These are phyloP conservation scores for Penicillium canescens DNA, from an alignment of 495 filamentous ascomycete genomes.

Conservation along the genomic window DNA sequence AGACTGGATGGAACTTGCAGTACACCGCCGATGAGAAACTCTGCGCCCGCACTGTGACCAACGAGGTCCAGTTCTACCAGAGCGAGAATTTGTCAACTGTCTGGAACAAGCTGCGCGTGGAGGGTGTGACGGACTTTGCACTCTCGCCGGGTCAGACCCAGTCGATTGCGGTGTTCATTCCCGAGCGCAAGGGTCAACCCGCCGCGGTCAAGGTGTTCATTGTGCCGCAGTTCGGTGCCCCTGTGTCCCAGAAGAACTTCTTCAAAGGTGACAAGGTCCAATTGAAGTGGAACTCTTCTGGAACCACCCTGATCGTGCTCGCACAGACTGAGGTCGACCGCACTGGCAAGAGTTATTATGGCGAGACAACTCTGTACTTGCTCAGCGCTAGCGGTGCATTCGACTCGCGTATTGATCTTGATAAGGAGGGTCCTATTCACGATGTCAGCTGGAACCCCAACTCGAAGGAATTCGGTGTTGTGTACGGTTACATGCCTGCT, in stretches of 20 bases:
- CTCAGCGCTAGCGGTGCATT: slow-evolving; percentile 89
- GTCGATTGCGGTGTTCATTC: slow-evolving; percentile 89
- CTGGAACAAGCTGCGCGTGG: slow-evolving; percentile 92
- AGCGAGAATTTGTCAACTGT: slow-evolving; percentile 79
- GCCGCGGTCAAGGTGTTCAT: slow-evolving; percentile 92
- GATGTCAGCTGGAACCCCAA: slow-evolving; percentile 98
- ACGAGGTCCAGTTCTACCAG: slow-evolving; percentile 96
- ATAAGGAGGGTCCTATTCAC: slow-evolving; percentile 98
- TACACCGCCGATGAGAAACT: slow-evolving; percentile 90
- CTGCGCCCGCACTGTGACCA: slow-evolving; percentile 91
- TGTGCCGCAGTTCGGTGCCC: slow-evolving; percentile 75
- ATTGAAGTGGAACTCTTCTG: slow-evolving; percentile 92
- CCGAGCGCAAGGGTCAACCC: slow-evolving; percentile 94
- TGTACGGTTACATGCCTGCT: slow-evolving; percentile 97
- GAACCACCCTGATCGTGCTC: slow-evolving; percentile 88
- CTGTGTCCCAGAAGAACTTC: slow-evolving; percentile 96
- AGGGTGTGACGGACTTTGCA: slow-evolving; percentile 89
- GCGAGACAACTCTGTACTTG: slow-evolving; percentile 96
- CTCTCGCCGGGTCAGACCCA: slow-evolving; percentile 84
- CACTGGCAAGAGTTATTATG: slow-evolving; percentile 97
- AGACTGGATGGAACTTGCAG: slow-evolving; percentile 96
- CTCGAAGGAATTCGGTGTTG: slow-evolving; percentile 93
- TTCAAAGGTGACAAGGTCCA: slow-evolving; percentile 99
- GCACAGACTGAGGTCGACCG: slow-evolving; percentile 98
- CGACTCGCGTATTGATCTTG: slow-evolving; percentile 84